A percentile compares a stretch with the other conserved stretches of the same genome.
These are phyloP conservation scores for Oryza rufipogon DNA, from an alignment of 176 grass and related monocot species.

Conservation along the genomic window DNA sequence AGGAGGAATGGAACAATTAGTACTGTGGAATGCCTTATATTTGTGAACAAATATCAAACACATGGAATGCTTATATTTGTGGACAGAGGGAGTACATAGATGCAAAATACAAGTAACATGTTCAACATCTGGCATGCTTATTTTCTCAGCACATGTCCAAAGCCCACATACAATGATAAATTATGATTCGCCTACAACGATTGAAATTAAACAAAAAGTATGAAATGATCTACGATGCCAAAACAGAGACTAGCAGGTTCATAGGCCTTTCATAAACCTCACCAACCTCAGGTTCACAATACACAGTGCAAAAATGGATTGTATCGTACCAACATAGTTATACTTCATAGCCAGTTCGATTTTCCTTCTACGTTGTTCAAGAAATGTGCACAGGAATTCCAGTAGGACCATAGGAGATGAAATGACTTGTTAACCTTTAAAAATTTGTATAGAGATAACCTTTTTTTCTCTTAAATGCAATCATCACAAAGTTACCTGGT, in stretches of 20 bases:
- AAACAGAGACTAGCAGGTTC: not conserved
- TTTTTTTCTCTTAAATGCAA: not conserved
- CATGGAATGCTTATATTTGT: too few relatives aligned
- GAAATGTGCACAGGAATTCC: not conserved
- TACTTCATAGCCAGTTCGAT: too few relatives aligned
- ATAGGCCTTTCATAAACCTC: constrained; percentile 9
- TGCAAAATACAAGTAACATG: constrained; percentile 15
- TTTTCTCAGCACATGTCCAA: not conserved
- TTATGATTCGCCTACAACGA: not conserved
- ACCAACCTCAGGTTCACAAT: constrained; percentile 3
- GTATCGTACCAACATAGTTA: not conserved
- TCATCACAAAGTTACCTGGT: not conserved
- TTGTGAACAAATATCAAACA: too few relatives aligned
- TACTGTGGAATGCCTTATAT: too few relatives aligned
- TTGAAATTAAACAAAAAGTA: not conserved
- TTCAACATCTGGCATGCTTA: not conserved
- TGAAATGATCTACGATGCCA: not conserved
- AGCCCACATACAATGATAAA: not conserved
- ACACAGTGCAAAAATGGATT: not conserved
- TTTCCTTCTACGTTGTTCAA: not conserved
- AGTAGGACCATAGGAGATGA: not conserved
- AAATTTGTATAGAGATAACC: not conserved
- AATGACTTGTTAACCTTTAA: not conserved
- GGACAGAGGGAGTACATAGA: not conserved
- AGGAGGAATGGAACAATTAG: too few relatives aligned